phyloP scores from a whole-genome alignment of 257 asterid species.

The Solanum bulbocastanum region DNA sequence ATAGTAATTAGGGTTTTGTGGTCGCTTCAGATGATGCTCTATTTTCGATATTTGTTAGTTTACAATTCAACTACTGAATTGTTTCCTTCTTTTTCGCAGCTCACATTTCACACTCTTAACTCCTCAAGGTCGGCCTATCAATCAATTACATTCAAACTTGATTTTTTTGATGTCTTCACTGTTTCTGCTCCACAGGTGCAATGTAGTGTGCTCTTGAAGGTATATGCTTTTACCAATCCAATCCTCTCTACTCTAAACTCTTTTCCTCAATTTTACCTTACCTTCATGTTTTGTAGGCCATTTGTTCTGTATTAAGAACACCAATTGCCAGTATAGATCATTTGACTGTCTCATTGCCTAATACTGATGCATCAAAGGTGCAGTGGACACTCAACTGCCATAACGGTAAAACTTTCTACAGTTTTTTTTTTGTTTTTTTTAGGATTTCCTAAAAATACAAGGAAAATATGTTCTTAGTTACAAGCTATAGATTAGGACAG shows the following conservation, averaged over 20 bases:
- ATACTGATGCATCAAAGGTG: constrained; percentile 79
- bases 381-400: constrained; percentile 81
- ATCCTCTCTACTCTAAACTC: not conserved
- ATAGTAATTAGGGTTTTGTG: constrained; percentile 13
- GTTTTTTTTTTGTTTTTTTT: not conserved
- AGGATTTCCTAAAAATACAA: not conserved
- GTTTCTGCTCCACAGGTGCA: constrained; percentile 48
- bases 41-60: too few species aligned
- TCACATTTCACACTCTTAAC: constrained; percentile 63
- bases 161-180: constrained; percentile 62
- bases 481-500: not conserved
- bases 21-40: not conserved
- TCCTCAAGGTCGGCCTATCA: constrained; percentile 89
- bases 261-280: not conserved
- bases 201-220: constrained; percentile 87
- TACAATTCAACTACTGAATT: not conserved
- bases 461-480: not conserved
- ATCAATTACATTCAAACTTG: constrained; percentile 65
- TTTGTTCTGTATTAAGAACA: constrained; percentile 85
- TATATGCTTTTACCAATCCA: not conserved
- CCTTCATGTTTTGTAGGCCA: constrained; percentile 39
- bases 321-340: constrained; percentile 70
- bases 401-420: constrained; percentile 37
- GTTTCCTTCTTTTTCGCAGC: constrained; percentile 27
- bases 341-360: constrained; percentile 44